Percentiles rank a stretch among this genome's conserved stretches.
Conservation (phyloP, 768 basidiomycete species). For the Termitomyces sp. region DNA sequence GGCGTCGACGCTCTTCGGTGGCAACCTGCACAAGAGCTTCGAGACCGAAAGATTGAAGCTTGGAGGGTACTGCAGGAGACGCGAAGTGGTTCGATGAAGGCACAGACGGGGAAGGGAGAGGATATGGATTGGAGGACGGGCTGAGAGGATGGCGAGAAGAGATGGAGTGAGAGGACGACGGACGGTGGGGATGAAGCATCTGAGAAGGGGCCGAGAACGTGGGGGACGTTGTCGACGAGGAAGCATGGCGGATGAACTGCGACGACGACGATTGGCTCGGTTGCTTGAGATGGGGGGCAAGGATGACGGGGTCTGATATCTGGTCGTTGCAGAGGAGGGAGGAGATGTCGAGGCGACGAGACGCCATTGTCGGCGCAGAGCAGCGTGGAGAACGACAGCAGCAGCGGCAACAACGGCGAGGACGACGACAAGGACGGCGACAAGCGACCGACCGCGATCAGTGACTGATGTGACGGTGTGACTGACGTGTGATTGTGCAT, state of each 20-base stretch:
- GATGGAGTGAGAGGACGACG: constrained; percentile 14
- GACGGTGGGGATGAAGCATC: constrained; percentile 17
- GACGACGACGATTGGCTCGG: constrained; percentile 19
- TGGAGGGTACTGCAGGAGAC: no score
- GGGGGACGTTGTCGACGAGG: constrained; percentile 15
- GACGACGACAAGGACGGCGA: constrained; percentile 13
- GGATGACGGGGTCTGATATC: constrained; percentile 22
- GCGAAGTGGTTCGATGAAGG: constrained; percentile 14
- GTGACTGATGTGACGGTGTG: constrained; percentile 13
- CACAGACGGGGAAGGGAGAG: constrained; percentile 15
- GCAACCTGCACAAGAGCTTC: constrained; percentile 75
- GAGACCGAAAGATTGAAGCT: constrained; percentile 38
- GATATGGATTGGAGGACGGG: constrained; percentile 16
- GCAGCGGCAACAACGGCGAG: neutral
- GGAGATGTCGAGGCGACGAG: constrained; percentile 73
- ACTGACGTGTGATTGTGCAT: neutral
- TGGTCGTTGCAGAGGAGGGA: constrained; percentile 67
- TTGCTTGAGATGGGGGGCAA: constrained; percentile 25
- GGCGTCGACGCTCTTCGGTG: constrained; percentile 59
- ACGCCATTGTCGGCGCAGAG: constrained; percentile 46
- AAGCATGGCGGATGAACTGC: constrained; percentile 14
- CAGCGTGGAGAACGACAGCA: neutral
- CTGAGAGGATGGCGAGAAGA: constrained; percentile 15
- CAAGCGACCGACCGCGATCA: constrained; percentile 6
- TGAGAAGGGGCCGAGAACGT: constrained; percentile 15